Conservation (phyloP, 129 eudicot genomes). For the Artemisia tridentata region DNA sequence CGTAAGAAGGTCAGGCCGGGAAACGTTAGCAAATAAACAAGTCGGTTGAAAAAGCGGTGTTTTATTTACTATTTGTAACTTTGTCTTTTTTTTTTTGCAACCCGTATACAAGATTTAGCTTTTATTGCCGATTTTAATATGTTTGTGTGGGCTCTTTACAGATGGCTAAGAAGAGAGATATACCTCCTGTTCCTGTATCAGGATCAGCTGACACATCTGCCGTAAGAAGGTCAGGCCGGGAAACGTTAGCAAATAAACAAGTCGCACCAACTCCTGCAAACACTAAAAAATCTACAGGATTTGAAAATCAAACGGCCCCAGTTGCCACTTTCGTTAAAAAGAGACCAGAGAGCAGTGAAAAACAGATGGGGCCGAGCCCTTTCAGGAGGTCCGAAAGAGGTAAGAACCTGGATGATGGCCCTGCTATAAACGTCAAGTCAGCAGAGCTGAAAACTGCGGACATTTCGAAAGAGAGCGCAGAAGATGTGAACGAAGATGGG, state of each 20-base stretch:
- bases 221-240: constrained; percentile 54
- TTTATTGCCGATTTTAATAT: neutral
- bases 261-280: constrained; percentile 26
- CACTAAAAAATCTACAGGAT: constrained; percentile 51
- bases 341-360: constrained; percentile 42
- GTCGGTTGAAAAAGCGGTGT: no score
- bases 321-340: constrained; percentile 28
- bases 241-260: constrained; percentile 41
- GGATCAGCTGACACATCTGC: constrained; percentile 29
- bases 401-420: constrained; percentile 20
- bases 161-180: constrained; percentile 46
- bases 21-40: constrained; percentile 41
- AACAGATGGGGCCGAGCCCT: neutral
- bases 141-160: neutral
- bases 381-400: constrained; percentile 17
- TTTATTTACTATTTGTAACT: no score
- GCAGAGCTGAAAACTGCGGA: no score
- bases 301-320: constrained; percentile 40
- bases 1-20: constrained; percentile 54
- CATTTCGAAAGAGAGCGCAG: no score
- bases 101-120: no score
- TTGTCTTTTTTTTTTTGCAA: no score
- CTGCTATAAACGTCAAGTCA: constrained; percentile 30
- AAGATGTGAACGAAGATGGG: constrained; percentile 45
- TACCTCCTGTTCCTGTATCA: constrained; percentile 25